phyloP scores from a whole-genome alignment of 805 yeast genomes.

The Wickerhamomyces bisporus region DNA sequence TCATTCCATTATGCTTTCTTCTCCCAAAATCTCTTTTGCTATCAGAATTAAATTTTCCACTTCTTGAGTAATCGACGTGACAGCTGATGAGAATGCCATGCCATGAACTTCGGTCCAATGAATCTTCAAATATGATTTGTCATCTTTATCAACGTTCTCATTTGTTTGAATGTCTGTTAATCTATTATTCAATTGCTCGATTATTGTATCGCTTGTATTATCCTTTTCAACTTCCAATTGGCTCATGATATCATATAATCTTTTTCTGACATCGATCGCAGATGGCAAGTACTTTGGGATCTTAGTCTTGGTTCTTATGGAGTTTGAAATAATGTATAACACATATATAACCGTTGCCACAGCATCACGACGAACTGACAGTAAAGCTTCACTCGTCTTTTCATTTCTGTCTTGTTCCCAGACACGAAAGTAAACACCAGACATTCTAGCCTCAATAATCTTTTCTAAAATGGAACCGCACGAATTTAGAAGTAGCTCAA shows the following conservation, averaged over 20 bases:
- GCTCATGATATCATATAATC: conserved; percentile 35
- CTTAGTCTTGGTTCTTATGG: conserved; percentile 31
- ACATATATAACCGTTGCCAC: conserved; percentile 40
- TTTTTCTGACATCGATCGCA: conserved; percentile 36
- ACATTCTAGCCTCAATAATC: conserved; percentile 43
- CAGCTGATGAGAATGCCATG: conserved; percentile 43
- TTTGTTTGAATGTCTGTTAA: conserved; percentile 6
- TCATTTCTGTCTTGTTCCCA: conserved; percentile 38
- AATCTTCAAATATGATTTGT: conserved; percentile 20
- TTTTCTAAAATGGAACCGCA: conserved; percentile 37
- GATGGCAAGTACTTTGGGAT: conserved; percentile 43
- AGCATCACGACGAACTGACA: conserved; percentile 42
- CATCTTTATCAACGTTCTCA: conserved; percentile 5
- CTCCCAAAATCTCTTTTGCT: conserved; percentile 41
- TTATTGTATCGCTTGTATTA: neutral
- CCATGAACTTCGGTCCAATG: conserved; percentile 47
- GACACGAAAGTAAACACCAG: conserved; percentile 41
- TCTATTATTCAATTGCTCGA: conserved; percentile 10
- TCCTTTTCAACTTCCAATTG: conserved; percentile 22
- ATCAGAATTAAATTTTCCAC: conserved; percentile 31
- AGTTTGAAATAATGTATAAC: conserved; percentile 38
- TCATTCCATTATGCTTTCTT: conserved; percentile 24
- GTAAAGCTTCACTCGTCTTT: conserved; percentile 32
- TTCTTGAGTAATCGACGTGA: conserved; percentile 40
- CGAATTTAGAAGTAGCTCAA: conserved; percentile 29